Percentiles rank a stretch among this genome's conserved stretches.
Evolutionary conservation across 2,329 filamentous ascomycete genomes (phyloP).

Genomic region (Neofusicoccum parvum): DNA sequence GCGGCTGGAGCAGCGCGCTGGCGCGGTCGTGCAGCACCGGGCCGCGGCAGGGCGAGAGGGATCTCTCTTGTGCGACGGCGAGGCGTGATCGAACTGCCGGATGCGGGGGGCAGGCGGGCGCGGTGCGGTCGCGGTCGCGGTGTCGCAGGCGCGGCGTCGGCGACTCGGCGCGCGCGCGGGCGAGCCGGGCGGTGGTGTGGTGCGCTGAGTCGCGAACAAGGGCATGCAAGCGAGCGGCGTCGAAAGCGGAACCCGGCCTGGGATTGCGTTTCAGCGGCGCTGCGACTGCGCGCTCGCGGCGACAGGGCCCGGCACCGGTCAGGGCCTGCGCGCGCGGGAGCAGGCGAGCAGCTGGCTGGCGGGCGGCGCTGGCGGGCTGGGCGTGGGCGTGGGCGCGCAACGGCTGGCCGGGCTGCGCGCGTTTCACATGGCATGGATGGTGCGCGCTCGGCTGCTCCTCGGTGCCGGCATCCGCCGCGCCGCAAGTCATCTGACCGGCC

Average conservation of each 20-base stretch:
- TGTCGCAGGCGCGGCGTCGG: constrained; percentile 17
- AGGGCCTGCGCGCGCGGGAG: not conserved
- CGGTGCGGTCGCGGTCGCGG: not conserved
- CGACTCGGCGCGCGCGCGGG: not conserved
- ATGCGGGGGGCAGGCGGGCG: constrained; percentile 1
- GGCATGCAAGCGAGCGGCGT: constrained; percentile 9
- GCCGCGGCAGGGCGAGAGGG: not conserved
- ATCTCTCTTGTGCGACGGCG: constrained; percentile 9
- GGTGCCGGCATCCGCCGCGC: not conserved
- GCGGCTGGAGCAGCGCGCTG: not conserved
- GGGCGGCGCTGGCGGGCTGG: not conserved
- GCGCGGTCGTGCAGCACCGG: not conserved
- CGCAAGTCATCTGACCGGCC: constrained; percentile 7
- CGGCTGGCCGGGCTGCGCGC: not conserved
- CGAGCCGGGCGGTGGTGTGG: constrained; percentile 1
- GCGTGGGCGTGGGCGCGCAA: not conserved
- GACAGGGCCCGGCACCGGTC: not conserved
- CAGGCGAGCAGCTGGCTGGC: constrained; percentile 1
- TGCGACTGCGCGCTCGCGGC: not conserved
- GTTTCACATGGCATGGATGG: constrained; percentile 9
- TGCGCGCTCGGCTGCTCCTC: constrained; percentile 1
- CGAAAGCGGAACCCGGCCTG: constrained; percentile 5
- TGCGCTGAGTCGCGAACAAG: constrained; percentile 11
- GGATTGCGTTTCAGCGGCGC: constrained; percentile 13
- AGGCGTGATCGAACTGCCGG: constrained; percentile 17